Base-by-base conservation (phyloP, 306 rosid genomes). In the Nissolia schottii region DNA sequence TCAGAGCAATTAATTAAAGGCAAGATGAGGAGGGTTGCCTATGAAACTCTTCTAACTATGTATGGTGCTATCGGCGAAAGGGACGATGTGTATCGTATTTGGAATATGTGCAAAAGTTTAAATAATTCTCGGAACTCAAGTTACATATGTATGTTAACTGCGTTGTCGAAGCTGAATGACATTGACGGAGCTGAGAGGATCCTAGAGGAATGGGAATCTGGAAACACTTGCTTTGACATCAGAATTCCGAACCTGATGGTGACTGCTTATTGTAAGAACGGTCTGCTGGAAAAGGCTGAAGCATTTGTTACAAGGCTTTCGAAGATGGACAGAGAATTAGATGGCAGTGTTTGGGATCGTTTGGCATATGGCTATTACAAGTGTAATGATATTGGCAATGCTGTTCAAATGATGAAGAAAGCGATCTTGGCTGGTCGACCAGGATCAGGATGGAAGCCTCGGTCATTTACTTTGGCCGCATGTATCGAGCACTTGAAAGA, bases 401-500 rank as follows among this genome's bases (percentile, higher is more conserved):
- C 85, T 6, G 87, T 84, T 67, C 82, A 80, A 68, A 54, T 73
- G 32, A 32, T 85, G 79, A 80, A 74, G 77, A 85, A 84, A 75
- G 82, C 87, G 19, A 25, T 84, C 28, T 45, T 74, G 84, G 76
- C 31, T 16, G 55, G 79, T 66, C 70, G 15, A 15, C 77, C 74
- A 41, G 65, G 67, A 46, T 77, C 74, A 41, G 57, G 40, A 46
- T 77, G 80, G 86, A 80, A 46, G 81, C 78, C 77, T 43, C 40
- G 63, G 37, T 79, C 24, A n/a, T 55, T 29, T 45, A 81, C 67
- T 48, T 67, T 85, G 60, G 88, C 80, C 49, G 72, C 67, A 20
- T 85, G 90, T 58, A 71, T 90, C 40, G 85, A 90, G 2, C 82
- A 79, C 74, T 25, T 83, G 78, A 90, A 90, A 84, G 87, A 57